Percentiles rank a stretch among this genome's conserved stretches.
These are phyloP conservation scores for Coniella lustricola DNA, from an alignment of 2,329 filamentous ascomycete genomes.

Conservation along the genomic window DNA sequence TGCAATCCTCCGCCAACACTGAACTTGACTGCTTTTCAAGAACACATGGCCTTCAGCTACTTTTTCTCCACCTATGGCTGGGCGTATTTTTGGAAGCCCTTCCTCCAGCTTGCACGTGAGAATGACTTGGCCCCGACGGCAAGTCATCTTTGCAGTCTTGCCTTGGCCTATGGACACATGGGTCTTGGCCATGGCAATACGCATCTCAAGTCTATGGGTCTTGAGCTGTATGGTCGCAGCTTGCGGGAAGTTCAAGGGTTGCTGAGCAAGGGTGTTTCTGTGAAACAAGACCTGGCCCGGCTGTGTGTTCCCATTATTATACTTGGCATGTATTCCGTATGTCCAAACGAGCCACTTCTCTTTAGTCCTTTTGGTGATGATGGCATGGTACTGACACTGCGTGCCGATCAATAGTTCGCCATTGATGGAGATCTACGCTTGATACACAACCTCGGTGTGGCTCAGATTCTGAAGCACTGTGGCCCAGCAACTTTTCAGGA, in stretches of 20 bases:
- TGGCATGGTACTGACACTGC: not conserved
- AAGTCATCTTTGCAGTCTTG: conserved; percentile 15
- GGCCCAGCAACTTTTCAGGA: conserved; percentile 22
- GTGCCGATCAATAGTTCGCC: conserved; percentile 11
- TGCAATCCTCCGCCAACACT: conserved; percentile 12
- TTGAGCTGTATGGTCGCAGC: conserved; percentile 15
- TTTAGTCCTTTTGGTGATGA: not conserved
- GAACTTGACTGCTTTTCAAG: conserved; percentile 20
- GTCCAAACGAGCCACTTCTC: not conserved
- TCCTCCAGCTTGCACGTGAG: conserved; percentile 18
- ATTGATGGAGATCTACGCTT: conserved; percentile 22
- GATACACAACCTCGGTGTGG: conserved; percentile 22
- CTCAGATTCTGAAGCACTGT: conserved; percentile 22
- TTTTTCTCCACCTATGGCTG: conserved; percentile 24
- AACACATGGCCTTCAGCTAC: conserved; percentile 23
- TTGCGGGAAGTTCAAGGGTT: conserved; percentile 14
- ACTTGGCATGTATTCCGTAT: conserved; percentile 16
- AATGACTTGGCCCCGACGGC: conserved; percentile 18
- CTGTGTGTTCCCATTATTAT: conserved; percentile 13
- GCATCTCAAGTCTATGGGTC: conserved; percentile 11
- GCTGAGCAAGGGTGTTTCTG: conserved; percentile 2
- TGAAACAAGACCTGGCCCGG: conserved; percentile 8
- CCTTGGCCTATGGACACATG: conserved; percentile 18
- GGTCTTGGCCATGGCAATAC: conserved; percentile 9
- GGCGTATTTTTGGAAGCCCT: conserved; percentile 24